Base-by-base conservation (phyloP, 371 early-diverging fungal species). In the Dinochytrium kinnereticum region DNA sequence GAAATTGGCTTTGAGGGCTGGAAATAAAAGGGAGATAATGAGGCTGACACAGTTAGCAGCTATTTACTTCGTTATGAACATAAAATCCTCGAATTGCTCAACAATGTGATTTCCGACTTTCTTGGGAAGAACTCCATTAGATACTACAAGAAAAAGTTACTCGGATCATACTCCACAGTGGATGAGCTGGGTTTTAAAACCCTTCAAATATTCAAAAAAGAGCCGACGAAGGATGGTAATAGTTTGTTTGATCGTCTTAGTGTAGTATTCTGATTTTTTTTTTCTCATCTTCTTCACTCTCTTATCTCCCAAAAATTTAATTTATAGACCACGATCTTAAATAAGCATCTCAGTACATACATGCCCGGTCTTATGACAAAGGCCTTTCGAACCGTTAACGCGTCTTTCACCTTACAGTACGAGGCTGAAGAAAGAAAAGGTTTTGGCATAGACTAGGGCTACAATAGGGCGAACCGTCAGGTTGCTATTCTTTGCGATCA, bases 301-400 rank as follows among this genome's bases (percentile, higher is more conserved):
- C 28, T 15, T 49, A 7, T 2, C 44, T 24, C 36, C 21, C 10
- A 51, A 68, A 36, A n/a, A 26, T 15, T 66, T 68, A 3, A 36
- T 37, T 24, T 67, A 1, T 57, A 79, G 78, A 80, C 81, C 13
- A n/a, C 70, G 0, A 79, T 86, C 30, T 80, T 98, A 66, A 98
- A 98, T 87, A 95, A 93, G 81, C 91, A 97, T 76, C 82, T 98
- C 72, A 89, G 89, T 33, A 86, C 74, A 28, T 88, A 90, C 76
- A 96, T 97, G 96, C 84, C 88, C n/a, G 97, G 98, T 1, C 81
- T 98, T 40, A 94, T 96, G 1, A 98, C 98, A 70, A 98, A 98
- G 80, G 98, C 98, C 26, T 98, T 98, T 88, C 98, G 98, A 93
- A 98, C 98, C 28, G 96, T 90, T 83, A 98, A 98, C 77, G 98